Percentiles rank a stretch among this genome's conserved stretches.
phyloP scores from a whole-genome alignment of 148 eudicot genomes.

The Rhododendron simsii region DNA sequence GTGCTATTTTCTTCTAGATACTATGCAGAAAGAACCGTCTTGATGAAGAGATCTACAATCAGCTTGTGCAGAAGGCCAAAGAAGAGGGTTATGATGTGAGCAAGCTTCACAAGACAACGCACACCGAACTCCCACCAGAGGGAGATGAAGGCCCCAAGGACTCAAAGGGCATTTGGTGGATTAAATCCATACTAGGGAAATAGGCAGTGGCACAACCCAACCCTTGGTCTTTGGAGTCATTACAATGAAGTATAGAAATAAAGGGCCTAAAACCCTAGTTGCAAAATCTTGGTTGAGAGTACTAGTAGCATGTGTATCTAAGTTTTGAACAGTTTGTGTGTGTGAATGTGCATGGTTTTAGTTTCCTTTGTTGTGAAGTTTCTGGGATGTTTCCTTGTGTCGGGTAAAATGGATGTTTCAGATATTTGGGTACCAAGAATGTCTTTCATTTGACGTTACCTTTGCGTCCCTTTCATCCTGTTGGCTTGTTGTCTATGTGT shows the following conservation, averaged over 20 bases:
- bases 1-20: conserved; percentile 38
- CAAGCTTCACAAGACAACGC: conserved; percentile 79
- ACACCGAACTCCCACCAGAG: conserved; percentile 63
- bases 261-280: not conserved
- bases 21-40: conserved; percentile 49
- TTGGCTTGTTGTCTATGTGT: not conserved
- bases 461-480: not conserved
- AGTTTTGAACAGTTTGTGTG: not conserved
- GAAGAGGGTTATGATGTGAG: conserved; percentile 84
- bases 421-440: not conserved
- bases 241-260: not conserved
- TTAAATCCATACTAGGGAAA: conserved; percentile 67
- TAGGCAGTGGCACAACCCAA: conserved; percentile 10
- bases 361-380: not conserved
- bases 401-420: not conserved
- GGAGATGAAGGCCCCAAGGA: conserved; percentile 54
- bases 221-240: not conserved
- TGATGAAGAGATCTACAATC: conserved; percentile 62
- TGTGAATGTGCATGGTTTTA: not conserved
- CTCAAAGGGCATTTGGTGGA: conserved; percentile 88
- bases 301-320: not conserved
- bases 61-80: conserved; percentile 60
- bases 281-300: not conserved
- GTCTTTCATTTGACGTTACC: not conserved
- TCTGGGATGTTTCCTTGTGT: not conserved